Evolutionary conservation across 306 rosid genomes (phyloP).

Genomic region (Prunus armeniaca): DNA sequence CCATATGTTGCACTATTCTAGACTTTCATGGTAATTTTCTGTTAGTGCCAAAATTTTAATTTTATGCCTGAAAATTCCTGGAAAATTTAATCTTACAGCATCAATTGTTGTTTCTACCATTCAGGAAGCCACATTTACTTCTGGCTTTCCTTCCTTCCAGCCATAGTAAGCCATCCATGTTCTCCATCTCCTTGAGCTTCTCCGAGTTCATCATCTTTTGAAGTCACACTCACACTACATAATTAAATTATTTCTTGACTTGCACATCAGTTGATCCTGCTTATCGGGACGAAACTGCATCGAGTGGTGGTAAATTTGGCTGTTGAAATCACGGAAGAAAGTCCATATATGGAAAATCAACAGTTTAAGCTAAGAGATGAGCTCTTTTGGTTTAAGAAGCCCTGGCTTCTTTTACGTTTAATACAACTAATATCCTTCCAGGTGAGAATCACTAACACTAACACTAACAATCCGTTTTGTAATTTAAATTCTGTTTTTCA

Average conservation of each 20-base stretch:
- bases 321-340: constrained; percentile 62
- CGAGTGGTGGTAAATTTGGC: constrained; percentile 86
- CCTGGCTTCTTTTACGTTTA: constrained; percentile 62
- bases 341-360: constrained; percentile 30
- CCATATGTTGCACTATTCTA: constrained; percentile 73
- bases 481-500: not conserved
- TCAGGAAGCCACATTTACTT: constrained; percentile 89
- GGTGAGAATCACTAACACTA: constrained; percentile 32
- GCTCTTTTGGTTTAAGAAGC: constrained; percentile 91
- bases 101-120: constrained; percentile 28
- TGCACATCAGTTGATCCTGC: constrained; percentile 61
- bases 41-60: not conserved
- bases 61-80: not conserved
- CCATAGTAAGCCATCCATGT: constrained; percentile 59
- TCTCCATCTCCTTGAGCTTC: not conserved
- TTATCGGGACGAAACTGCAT: constrained; percentile 81
- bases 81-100: constrained; percentile 8
- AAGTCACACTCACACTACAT: constrained; percentile 10
- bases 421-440: constrained; percentile 83
- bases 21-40: constrained; percentile 74
- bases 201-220: not conserved
- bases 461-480: not conserved
- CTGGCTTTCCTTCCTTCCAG: constrained; percentile 91
- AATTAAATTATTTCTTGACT: constrained; percentile 2
- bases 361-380: constrained; percentile 73